Evolutionary conservation across 2,329 filamentous ascomycete species (phyloP), one percentile per base, ranked within the genome.

Genomic region (Rasamsonia emersonii): DNA sequence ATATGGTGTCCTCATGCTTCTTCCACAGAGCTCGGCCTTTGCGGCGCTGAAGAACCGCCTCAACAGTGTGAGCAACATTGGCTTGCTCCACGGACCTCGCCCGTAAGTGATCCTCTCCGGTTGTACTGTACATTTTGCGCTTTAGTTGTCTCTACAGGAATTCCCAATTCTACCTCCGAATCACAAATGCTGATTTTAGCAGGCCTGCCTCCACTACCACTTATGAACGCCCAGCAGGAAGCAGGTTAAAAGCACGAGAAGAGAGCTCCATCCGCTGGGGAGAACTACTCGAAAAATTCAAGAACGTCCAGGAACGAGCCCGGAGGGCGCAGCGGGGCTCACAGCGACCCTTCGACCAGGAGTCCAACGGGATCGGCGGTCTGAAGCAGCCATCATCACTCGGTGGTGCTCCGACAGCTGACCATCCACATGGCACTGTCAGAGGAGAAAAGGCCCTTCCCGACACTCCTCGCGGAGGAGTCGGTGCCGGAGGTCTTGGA

Each of bases 1-100:
- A 29, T 98, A 96, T 51, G 91, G 91, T 7, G 75, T 98, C 27
- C 70, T 98, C 33, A 98, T 98, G 91, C 79, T 98, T 11, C 73
- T 98, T n/a, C 91, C 91, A 0, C 91, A 98, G 61, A 96, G 89
- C 10, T 93, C 86, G 17, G 93, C 91, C 6, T 98, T 98, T 62
- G 91, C 88, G 17, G 89, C 91, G 2, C 69, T 98, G 36, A 96
- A 95, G 57, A 98, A 98, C 54, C 79, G 91, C 24, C 72, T 98
- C 30, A 96, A 96, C 60, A 94, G 85, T 59, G 91, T 98, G 45
- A 93, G 85, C 65, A 88, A 91, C 32, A 96, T 98, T 54, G 91
- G 89, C 25, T 93, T 94, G 58, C 67, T 98, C 40, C 89, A 96
- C 54, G 79, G 80, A 41, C 82, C 76, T 18, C 68, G 84, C 72